These are phyloP conservation scores for Lasiosphaeria ovina DNA, from an alignment of 495 filamentous ascomycete genomes.

Conservation along the genomic window DNA sequence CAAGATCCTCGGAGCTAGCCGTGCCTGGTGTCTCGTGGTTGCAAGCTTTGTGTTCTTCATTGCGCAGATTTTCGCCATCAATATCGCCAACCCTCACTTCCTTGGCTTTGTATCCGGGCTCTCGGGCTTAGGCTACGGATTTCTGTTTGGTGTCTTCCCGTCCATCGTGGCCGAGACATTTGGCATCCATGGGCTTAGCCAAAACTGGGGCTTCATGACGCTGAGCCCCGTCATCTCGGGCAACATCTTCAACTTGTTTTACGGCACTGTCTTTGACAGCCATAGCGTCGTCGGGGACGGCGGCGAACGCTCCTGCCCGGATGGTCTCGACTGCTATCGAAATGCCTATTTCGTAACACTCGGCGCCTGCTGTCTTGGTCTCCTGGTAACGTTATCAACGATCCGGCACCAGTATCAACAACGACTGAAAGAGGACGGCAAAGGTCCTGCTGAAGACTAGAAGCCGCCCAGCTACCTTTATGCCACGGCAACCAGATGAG, in stretches of 20 bases:
- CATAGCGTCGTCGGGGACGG: constrained; percentile 67
- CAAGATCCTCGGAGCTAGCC: constrained; percentile 72
- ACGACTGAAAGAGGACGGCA: constrained; percentile 31
- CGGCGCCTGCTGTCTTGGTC: constrained; percentile 65
- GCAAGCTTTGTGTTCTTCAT: constrained; percentile 75
- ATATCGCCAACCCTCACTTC: constrained; percentile 74
- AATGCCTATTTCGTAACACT: constrained; percentile 84
- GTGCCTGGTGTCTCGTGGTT: constrained; percentile 83
- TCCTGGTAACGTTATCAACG: constrained; percentile 69
- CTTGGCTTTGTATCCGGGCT: constrained; percentile 76
- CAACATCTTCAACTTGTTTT: constrained; percentile 89
- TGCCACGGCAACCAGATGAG: background rate
- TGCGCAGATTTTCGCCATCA: constrained; percentile 76
- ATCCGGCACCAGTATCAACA: constrained; percentile 62
- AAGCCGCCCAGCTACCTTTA: background rate
- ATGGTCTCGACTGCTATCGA: constrained; percentile 79
- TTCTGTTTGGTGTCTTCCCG: constrained; percentile 92
- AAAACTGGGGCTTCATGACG: constrained; percentile 96
- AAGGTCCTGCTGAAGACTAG: constrained; percentile 36
- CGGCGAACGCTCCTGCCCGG: constrained; percentile 70
- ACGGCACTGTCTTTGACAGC: constrained; percentile 75
- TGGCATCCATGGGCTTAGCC: constrained; percentile 80
- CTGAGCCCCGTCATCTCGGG: constrained; percentile 79
- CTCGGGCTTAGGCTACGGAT: constrained; percentile 88
- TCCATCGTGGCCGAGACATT: constrained; percentile 90